Conservation (phyloP, 2,329 filamentous ascomycete genomes). For the Diaporthe citriasiana region DNA sequence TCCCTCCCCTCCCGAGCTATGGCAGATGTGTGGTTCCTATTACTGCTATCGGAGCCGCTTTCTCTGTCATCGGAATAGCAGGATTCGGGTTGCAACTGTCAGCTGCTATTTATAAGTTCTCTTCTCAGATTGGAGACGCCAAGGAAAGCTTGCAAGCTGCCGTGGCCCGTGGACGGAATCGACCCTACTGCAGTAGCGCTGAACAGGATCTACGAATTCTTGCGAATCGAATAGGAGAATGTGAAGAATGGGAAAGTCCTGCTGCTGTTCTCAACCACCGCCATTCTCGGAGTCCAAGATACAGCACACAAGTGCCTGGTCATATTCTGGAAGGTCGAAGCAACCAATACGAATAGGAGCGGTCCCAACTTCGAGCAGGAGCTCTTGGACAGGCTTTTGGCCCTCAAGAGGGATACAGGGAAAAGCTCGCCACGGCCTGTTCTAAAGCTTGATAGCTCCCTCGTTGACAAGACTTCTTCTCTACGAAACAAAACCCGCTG, state of each 20-base stretch:
- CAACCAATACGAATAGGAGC: not conserved
- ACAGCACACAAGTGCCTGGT: not conserved
- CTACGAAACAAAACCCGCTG: not conserved
- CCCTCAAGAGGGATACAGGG: not conserved
- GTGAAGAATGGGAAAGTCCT: not conserved
- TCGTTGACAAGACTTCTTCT: not conserved
- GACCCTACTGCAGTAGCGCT: not conserved
- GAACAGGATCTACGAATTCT: not conserved
- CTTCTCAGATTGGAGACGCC: not conserved
- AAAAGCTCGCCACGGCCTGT: not conserved
- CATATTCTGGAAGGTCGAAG: conserved; percentile 5
- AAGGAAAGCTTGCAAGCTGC: not conserved
- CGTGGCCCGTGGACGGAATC: not conserved
- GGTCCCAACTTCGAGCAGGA: not conserved
- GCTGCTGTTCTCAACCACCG: not conserved
- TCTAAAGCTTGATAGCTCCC: not conserved
- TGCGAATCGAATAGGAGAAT: not conserved
- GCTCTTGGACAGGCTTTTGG: not conserved
- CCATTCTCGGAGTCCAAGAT: not conserved
- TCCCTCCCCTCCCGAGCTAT: not conserved
- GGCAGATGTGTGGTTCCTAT: not conserved
- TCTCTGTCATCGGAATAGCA: not conserved
- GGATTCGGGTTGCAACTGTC: not conserved
- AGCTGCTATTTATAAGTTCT: not conserved
- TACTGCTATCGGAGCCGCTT: not conserved